Evolutionary conservation across 441 rosid genomes (phyloP), one percentile per base, ranked within the genome.

Genomic region (Caryocar brasiliense): DNA sequence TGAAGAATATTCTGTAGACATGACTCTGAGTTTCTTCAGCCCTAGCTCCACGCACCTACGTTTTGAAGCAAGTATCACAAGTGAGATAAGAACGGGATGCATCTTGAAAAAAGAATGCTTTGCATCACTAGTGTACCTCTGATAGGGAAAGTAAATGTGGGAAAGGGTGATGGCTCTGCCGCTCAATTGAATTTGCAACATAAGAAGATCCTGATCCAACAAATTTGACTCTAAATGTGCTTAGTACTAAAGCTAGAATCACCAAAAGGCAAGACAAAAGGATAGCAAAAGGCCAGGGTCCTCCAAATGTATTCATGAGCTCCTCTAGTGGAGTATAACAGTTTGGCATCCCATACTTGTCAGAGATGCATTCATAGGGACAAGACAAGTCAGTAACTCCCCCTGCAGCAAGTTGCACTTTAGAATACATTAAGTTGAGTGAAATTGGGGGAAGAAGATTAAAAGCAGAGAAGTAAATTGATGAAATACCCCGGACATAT

Each of bases 281-380:
- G 51, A 92, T 76, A 27, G 86, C 62, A 73, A 80, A 88, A 49
- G 79, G 85, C 75, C 79, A 86, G 15, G 95, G 92, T 64, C 99
- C 99, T 72, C 99, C 99, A 80, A 92, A 92, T 59, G 89, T 58
- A 74, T 83, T 75, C 44, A 83, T 60, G 65, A 92, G 72, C 78
- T 92, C 99, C 70, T 92, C 99, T 30, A 92, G 83, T 67, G 99
- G 97, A 36, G 95, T 92, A 50, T 71, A 88, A 71, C 99, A 92
- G 57, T 88, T 88, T 66, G 99, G 99, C 94, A 88, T 69, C 75
- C 89, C 79, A 65, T 92, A 92, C 63, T 83, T 85, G 44, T 88
- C 90, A 19, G 97, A 92, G 40, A 88, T 72, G 61, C 99, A 92
- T 67, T 76, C 70, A 58, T 92, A 92, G 24, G 97, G 95, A 71